phyloP scores from a whole-genome alignment of 192 early-diverging fungal genomes.

The Cetraspora pellucida region DNA sequence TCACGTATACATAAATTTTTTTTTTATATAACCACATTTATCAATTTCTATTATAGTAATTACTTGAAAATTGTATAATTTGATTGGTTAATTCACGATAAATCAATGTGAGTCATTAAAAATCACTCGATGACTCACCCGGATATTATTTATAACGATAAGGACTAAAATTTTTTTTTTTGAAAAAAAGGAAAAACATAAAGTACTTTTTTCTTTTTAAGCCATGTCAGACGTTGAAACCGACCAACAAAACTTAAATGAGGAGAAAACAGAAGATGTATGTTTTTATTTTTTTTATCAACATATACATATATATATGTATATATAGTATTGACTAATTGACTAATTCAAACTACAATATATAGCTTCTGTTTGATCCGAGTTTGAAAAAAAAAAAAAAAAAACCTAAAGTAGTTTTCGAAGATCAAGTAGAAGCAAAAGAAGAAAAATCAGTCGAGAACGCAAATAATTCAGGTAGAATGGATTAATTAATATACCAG shows the following conservation, averaged over 20 bases:
- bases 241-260: constrained; percentile 35
- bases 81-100: too few species aligned
- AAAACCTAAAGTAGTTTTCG: constrained; percentile 58
- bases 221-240: constrained; percentile 35
- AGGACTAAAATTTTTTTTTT: neutral
- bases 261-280: constrained; percentile 40
- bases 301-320: constrained; percentile 33
- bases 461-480: constrained; percentile 15
- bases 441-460: constrained; percentile 20
- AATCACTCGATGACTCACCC: too few species aligned
- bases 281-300: constrained; percentile 37
- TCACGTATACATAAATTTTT: too few species aligned
- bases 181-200: neutral
- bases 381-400: constrained; percentile 66
- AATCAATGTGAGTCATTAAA: too few species aligned
- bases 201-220: neutral
- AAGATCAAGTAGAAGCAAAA: constrained; percentile 41
- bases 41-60: too few species aligned
- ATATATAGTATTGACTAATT: neutral
- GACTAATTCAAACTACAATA: neutral
- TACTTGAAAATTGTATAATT: too few species aligned
- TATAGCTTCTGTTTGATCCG: constrained; percentile 23
- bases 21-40: too few species aligned
- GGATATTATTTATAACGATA: neutral
- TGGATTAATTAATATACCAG: constrained; percentile 2